phyloP scores from a whole-genome alignment of 2,329 filamentous ascomycete species.

The Chalara sp. region DNA sequence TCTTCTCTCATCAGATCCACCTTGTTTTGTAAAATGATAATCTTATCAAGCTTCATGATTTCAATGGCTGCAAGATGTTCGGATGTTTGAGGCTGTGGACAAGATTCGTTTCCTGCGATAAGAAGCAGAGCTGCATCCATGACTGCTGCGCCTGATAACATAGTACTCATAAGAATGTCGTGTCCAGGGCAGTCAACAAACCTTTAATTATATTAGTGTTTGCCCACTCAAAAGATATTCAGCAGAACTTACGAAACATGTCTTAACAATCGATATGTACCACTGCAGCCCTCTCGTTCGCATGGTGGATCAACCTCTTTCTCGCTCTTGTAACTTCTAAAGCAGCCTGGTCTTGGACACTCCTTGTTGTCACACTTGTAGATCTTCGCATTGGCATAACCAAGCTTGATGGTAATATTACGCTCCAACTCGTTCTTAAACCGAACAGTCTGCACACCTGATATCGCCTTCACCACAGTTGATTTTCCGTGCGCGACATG shows the following conservation, averaged over 20 bases:
- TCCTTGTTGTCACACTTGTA: conserved; percentile 94
- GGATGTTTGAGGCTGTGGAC: conserved; percentile 95
- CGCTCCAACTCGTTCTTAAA: conserved; percentile 99
- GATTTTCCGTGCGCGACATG: conserved; percentile 99
- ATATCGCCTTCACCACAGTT: conserved; percentile 98
- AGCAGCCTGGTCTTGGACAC: conserved; percentile 92
- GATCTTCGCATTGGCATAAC: conserved; percentile 98
- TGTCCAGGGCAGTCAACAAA: conserved; percentile 99
- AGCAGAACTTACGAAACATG: conserved; percentile 73
- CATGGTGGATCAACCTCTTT: conserved; percentile 97
- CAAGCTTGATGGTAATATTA: conserved; percentile 99
- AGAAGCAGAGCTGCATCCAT: conserved; percentile 97
- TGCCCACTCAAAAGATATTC: background rate
- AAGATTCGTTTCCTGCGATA: conserved; percentile 97
- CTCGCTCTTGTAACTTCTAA: conserved; percentile 95
- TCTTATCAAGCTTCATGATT: conserved; percentile 99
- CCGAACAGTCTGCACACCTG: conserved; percentile 94
- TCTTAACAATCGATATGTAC: conserved; percentile 80
- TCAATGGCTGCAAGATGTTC: conserved; percentile 98
- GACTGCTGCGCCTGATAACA: conserved; percentile 98
- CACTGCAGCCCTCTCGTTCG: conserved; percentile 84
- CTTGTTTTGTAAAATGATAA: conserved; percentile 99
- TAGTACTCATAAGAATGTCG: conserved; percentile 99
- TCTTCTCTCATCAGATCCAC: conserved; percentile 98
- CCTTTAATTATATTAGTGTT: conserved; percentile 38